phyloP scores from a whole-genome alignment of 441 rosid genomes.

The Dalechampia spathulata region DNA sequence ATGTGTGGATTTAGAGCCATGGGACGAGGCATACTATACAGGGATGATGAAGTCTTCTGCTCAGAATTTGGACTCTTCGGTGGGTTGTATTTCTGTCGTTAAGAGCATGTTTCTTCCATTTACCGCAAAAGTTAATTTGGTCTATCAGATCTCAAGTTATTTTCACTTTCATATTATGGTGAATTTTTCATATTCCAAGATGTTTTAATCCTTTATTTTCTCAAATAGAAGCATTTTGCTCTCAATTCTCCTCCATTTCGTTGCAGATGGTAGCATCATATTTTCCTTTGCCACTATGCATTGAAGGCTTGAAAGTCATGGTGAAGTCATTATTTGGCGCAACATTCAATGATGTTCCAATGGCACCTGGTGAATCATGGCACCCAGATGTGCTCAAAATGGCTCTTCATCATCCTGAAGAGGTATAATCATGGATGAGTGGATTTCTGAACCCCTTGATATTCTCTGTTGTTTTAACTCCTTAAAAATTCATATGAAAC shows the following conservation, averaged over 20 bases:
- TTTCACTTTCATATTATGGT: not conserved
- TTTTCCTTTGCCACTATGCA: slow-evolving; percentile 81
- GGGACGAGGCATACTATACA: slow-evolving; percentile 92
- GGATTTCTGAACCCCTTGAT: not conserved
- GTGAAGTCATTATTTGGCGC: slow-evolving; percentile 85
- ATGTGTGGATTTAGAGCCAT: slow-evolving; percentile 67
- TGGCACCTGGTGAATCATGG: slow-evolving; percentile 96
- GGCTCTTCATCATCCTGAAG: slow-evolving; percentile 84
- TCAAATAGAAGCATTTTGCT: not conserved
- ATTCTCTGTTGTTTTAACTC: slow-evolving; percentile 1
- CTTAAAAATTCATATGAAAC: slow-evolving; percentile 2
- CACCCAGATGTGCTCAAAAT: slow-evolving; percentile 86
- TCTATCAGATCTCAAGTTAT: no score
- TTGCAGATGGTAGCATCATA: slow-evolving; percentile 81
- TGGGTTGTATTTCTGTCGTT: no score
- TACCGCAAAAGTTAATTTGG: no score
- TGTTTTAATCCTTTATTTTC: slow-evolving; percentile 6
- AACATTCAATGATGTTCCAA: slow-evolving; percentile 46
- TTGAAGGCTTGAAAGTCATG: slow-evolving; percentile 76
- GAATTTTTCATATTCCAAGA: not conserved
- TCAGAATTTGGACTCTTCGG: slow-evolving; percentile 62
- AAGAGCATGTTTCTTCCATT: no score
- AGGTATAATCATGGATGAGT: slow-evolving; percentile 39
- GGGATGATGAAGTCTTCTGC: slow-evolving; percentile 72
- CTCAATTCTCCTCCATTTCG: not conserved